Percentiles rank a stretch among this genome's conserved stretches.
phyloP scores from a whole-genome alignment of 2,329 filamentous ascomycete species.

The Ustulina deusta region DNA sequence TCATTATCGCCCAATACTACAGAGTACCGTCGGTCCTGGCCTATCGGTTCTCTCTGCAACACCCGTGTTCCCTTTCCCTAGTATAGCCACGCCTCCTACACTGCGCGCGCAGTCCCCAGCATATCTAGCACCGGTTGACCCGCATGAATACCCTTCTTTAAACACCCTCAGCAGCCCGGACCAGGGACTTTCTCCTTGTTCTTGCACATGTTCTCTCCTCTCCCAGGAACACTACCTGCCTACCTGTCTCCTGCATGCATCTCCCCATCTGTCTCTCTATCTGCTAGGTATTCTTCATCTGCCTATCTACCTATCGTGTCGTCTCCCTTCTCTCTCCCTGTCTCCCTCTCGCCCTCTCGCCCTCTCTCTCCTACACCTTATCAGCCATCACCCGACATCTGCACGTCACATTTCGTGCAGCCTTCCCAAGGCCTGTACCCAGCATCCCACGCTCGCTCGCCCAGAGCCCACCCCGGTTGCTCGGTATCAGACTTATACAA shows the following conservation, averaged over 20 bases:
- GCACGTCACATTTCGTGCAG: conserved; percentile 36
- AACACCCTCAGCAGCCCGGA: conserved; percentile 35
- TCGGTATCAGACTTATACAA: conserved; percentile 33
- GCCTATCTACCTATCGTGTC: conserved; percentile 17
- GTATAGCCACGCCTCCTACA: conserved; percentile 13
- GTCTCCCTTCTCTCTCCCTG: neutral
- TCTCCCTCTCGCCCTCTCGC: neutral
- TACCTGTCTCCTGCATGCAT: conserved; percentile 6
- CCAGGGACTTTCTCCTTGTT: conserved; percentile 26
- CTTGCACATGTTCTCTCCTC: conserved; percentile 28
- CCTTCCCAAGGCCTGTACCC: conserved; percentile 22
- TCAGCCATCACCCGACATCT: conserved; percentile 35
- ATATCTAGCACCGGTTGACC: conserved; percentile 26
- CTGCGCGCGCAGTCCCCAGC: conserved; percentile 12
- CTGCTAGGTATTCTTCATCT: neutral
- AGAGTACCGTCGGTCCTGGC: conserved; percentile 35
- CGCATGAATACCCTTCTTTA: conserved; percentile 36
- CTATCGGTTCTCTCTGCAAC: conserved; percentile 37
- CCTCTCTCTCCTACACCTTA: conserved; percentile 26
- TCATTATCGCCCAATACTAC: conserved; percentile 36
- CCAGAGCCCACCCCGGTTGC: conserved; percentile 34
- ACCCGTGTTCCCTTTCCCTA: conserved; percentile 25
- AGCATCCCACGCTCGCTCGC: conserved; percentile 33
- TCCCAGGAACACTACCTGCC: conserved; percentile 23
- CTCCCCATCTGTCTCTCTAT: conserved; percentile 2